Percentiles rank a stretch among this genome's conserved stretches.
These are phyloP conservation scores for Nakazawaea ambrosiae DNA, from an alignment of 805 yeast species.

Conservation along the genomic window DNA sequence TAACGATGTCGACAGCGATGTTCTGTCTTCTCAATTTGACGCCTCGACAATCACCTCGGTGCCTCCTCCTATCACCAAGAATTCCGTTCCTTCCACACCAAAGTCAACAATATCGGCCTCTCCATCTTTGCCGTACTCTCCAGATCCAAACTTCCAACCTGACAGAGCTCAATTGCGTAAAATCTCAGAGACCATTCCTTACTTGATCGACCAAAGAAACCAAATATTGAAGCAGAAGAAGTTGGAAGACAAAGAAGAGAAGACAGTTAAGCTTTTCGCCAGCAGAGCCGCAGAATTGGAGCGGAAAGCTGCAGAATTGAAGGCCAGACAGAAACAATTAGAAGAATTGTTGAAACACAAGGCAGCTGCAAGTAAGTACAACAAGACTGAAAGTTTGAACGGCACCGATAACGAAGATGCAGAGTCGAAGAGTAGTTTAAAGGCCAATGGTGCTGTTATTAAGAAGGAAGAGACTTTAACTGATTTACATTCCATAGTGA, in stretches of 20 bases:
- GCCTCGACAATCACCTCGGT: neutral
- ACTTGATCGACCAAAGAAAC: constrained; percentile 70
- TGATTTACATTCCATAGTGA: constrained; percentile 41
- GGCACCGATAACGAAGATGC: constrained; percentile 3
- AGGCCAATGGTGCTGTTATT: constrained; percentile 11
- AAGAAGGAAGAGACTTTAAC: constrained; percentile 49
- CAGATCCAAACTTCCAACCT: constrained; percentile 15
- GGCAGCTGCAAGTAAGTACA: constrained; percentile 12
- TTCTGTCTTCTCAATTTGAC: too few relatives aligned
- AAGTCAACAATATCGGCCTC: constrained; percentile 13
- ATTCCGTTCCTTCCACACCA: constrained; percentile 16
- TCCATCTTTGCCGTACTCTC: constrained; percentile 18
- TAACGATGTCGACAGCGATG: constrained; percentile 10
- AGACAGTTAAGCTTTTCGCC: constrained; percentile 67
- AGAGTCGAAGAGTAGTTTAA: neutral
- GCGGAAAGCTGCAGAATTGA: constrained; percentile 65
- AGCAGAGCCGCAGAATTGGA: constrained; percentile 71
- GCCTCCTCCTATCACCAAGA: constrained; percentile 8
- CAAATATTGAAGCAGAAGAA: constrained; percentile 70
- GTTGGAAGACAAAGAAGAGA: constrained; percentile 72
- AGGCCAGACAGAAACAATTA: constrained; percentile 53
- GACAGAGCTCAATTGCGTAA: constrained; percentile 63
- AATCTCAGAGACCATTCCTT: constrained; percentile 81
- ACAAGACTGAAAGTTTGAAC: too few relatives aligned
- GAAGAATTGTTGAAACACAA: constrained; percentile 31